phyloP scores from a whole-genome alignment of 495 filamentous ascomycete species.

The Parathielavia hyrcaniae region DNA sequence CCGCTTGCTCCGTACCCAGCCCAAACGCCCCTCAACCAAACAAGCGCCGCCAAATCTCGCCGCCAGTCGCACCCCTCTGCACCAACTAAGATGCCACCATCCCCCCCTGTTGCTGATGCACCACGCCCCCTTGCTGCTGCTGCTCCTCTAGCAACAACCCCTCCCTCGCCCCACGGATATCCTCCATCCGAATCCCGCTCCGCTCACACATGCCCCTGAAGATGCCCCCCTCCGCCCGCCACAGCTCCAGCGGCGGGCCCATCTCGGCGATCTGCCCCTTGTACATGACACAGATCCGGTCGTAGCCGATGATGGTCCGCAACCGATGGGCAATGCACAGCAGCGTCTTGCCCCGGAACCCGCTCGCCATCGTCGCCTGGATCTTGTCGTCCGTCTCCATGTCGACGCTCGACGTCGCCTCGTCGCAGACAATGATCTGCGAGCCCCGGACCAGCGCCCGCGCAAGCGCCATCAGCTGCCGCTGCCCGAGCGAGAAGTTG shows the following conservation, averaged over 20 bases:
- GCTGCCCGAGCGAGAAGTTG: conserved; percentile 94
- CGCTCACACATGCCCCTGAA: conserved; percentile 91
- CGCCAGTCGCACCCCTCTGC: too few species aligned
- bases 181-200: conserved; percentile 72
- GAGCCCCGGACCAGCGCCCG: conserved; percentile 78
- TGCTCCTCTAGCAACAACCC: conserved; percentile 5
- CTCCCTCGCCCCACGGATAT: conserved; percentile 48
- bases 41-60: too few species aligned
- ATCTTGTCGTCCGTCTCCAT: conserved; percentile 97
- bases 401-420: conserved; percentile 87
- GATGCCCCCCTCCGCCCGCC: conserved; percentile 55
- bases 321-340: conserved; percentile 93
- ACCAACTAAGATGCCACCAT: too few species aligned
- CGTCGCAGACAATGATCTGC: conserved; percentile 93
- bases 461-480: conserved; percentile 91
- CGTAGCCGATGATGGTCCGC: conserved; percentile 88
- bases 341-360: conserved; percentile 82
- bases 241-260: conserved; percentile 67
- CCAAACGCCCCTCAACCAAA: too few species aligned
- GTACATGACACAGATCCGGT: conserved; percentile 95
- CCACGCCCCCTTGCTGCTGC: background rate
- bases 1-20: too few species aligned
- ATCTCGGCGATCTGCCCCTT: conserved; percentile 78
- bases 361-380: conserved; percentile 79
- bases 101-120: background rate